Conservation (phyloP, 2,329 filamentous ascomycete species). For the Fusarium devonianum region DNA sequence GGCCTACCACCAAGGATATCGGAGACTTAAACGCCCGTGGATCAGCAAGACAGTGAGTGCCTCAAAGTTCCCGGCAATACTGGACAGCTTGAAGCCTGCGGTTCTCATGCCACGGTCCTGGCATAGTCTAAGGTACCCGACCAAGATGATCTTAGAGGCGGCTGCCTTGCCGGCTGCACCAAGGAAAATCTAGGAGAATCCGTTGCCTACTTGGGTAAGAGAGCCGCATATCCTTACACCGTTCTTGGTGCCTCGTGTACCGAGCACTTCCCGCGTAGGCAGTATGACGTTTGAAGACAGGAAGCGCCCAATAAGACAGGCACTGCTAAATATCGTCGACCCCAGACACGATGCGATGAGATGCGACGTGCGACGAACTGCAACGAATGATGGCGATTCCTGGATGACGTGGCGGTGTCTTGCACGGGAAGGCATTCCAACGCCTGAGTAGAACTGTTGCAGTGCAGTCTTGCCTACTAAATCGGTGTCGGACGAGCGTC, state of each 20-base stretch:
- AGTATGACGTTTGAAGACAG: constrained; percentile 22
- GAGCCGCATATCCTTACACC: constrained; percentile 13
- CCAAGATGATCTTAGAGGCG: constrained; percentile 9
- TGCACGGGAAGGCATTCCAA: no score
- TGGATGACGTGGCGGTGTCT: neutral
- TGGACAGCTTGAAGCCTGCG: neutral
- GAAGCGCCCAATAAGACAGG: neutral
- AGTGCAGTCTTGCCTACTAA: no score
- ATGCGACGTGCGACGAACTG: neutral
- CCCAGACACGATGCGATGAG: constrained; percentile 7
- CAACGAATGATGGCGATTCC: neutral
- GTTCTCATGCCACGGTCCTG: neutral
- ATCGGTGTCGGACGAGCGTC: no score
- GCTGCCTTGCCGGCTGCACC: constrained; percentile 12
- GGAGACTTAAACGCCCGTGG: no score
- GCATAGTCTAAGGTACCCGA: constrained; percentile 3
- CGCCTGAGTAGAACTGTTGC: neutral
- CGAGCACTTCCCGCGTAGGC: constrained; percentile 1
- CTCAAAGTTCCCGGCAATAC: no score
- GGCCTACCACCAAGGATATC: no score
- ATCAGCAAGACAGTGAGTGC: no score
- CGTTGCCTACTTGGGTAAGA: constrained; percentile 16
- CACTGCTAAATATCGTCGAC: constrained; percentile 20
- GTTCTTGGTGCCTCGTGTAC: constrained; percentile 23
- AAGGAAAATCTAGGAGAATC: constrained; percentile 16